Evolutionary conservation across 2,329 filamentous ascomycete genomes (phyloP).

Genomic region (Nemania sp.): DNA sequence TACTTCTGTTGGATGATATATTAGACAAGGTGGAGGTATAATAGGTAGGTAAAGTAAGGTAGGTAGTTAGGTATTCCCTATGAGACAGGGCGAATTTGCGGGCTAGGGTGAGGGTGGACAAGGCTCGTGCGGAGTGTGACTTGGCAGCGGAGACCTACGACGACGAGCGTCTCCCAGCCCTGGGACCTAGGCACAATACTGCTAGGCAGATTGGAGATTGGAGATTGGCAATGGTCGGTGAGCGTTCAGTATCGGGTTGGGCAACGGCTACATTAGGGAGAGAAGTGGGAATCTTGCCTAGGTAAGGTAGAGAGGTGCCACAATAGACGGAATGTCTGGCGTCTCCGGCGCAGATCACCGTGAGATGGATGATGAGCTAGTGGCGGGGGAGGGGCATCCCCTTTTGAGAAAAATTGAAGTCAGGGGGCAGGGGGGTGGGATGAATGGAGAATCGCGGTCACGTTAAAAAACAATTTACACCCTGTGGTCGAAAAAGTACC

Average conservation of each 20-base stretch:
- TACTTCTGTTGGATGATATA: too few species aligned
- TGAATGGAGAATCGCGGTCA: constrained; percentile 11
- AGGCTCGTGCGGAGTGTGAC: background rate
- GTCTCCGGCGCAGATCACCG: constrained; percentile 11
- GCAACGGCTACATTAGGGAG: background rate
- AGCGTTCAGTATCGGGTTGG: background rate
- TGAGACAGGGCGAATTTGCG: constrained; percentile 3
- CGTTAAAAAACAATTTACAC: too few species aligned
- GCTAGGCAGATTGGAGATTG: background rate
- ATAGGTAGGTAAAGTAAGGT: too few species aligned
- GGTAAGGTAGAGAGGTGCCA: background rate
- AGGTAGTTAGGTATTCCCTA: too few species aligned
- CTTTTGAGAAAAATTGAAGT: constrained; percentile 11
- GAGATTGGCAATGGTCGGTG: background rate
- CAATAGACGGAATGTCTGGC: background rate
- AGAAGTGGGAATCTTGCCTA: constrained; percentile 5
- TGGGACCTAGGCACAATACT: background rate
- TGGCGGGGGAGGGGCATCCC: constrained; percentile 37
- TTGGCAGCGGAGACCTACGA: constrained; percentile 5
- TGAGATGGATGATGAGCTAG: constrained; percentile 29
- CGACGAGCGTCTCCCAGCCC: background rate
- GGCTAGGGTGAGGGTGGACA: background rate
- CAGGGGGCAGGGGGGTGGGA: constrained; percentile 14
- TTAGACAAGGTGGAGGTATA: too few species aligned
- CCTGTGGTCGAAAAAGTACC: too few species aligned